Evolutionary conservation across 2,329 filamentous ascomycete genomes (phyloP).

Genomic region (Fusarium annulatum): DNA sequence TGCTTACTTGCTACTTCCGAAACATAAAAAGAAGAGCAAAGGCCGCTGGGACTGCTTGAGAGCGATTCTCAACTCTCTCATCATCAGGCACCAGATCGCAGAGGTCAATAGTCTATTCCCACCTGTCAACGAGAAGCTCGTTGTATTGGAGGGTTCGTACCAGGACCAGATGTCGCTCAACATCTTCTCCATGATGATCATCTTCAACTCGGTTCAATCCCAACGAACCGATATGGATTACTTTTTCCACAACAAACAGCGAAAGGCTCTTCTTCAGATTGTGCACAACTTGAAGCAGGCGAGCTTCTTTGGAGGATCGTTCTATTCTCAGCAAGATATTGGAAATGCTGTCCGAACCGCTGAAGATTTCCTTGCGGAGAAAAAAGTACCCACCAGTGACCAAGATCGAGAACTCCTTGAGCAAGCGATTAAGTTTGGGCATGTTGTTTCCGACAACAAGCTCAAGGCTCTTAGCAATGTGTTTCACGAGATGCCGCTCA

Average conservation of each 20-base stretch:
- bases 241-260: slow-evolving; percentile 83
- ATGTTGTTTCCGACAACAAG: slow-evolving; percentile 66
- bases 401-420: slow-evolving; percentile 71
- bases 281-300: slow-evolving; percentile 84
- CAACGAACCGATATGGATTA: slow-evolving; percentile 87
- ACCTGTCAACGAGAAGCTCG: slow-evolving; percentile 74
- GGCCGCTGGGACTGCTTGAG: slow-evolving; percentile 73
- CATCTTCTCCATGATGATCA: slow-evolving; percentile 84
- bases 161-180: slow-evolving; percentile 88
- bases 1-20: slow-evolving; percentile 73
- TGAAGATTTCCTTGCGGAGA: slow-evolving; percentile 72
- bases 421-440: slow-evolving; percentile 74
- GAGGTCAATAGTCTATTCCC: slow-evolving; percentile 79
- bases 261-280: slow-evolving; percentile 72
- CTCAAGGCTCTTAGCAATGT: slow-evolving; percentile 75
- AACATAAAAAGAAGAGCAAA: slow-evolving; percentile 61
- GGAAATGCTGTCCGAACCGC: slow-evolving; percentile 72
- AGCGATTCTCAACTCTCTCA: slow-evolving; percentile 78
- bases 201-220: slow-evolving; percentile 88
- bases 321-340: slow-evolving; percentile 74
- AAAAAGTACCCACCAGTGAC: slow-evolving; percentile 65
- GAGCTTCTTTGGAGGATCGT: slow-evolving; percentile 86
- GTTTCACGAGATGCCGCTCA: slow-evolving; percentile 82
- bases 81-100: slow-evolving; percentile 80
- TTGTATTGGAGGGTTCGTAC: slow-evolving; percentile 82